Evolutionary conservation across 2,329 filamentous ascomycete genomes (phyloP).

Genomic region (Teratosphaeria epicoccoides): DNA sequence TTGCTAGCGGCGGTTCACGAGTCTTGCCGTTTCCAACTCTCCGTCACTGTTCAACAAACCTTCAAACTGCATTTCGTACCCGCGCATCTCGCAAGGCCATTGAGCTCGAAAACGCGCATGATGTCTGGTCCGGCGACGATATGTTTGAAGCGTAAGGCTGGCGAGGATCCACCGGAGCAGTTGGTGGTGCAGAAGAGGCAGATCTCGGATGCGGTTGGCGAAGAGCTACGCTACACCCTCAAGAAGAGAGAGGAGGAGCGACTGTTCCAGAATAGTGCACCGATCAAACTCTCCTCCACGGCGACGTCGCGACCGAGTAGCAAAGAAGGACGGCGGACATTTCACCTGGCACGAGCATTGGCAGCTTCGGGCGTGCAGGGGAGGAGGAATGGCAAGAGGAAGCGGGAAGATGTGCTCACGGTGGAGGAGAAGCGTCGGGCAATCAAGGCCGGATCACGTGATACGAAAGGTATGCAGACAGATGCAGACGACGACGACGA

Average conservation of each 20-base stretch:
- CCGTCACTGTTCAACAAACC: neutral
- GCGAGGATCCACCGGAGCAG: slow-evolving; percentile 18
- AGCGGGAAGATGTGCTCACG: slow-evolving; percentile 17
- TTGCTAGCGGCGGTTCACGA: neutral
- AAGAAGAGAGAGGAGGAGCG: slow-evolving; percentile 6
- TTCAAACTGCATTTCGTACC: too few relatives aligned
- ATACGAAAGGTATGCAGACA: neutral
- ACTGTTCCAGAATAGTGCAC: neutral
- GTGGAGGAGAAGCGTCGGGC: slow-evolving; percentile 17
- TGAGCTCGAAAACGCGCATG: neutral
- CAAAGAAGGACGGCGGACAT: neutral
- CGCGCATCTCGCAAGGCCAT: too few relatives aligned
- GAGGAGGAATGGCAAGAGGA: slow-evolving; percentile 3
- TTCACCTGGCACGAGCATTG: neutral
- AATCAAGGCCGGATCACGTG: slow-evolving; percentile 4
- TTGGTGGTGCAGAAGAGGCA: slow-evolving; percentile 19
- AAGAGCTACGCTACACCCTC: slow-evolving; percentile 10
- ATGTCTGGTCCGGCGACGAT: slow-evolving; percentile 18
- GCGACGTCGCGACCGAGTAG: neutral
- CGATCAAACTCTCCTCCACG: neutral
- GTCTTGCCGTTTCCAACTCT: too few relatives aligned
- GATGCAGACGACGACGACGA: neutral
- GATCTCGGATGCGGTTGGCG: slow-evolving; percentile 2
- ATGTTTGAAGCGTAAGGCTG: slow-evolving; percentile 20
- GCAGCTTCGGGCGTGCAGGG: neutral